These are phyloP conservation scores for Eucalyptus sp. DNA, from an alignment of 345 rosid species.

Conservation along the genomic window DNA sequence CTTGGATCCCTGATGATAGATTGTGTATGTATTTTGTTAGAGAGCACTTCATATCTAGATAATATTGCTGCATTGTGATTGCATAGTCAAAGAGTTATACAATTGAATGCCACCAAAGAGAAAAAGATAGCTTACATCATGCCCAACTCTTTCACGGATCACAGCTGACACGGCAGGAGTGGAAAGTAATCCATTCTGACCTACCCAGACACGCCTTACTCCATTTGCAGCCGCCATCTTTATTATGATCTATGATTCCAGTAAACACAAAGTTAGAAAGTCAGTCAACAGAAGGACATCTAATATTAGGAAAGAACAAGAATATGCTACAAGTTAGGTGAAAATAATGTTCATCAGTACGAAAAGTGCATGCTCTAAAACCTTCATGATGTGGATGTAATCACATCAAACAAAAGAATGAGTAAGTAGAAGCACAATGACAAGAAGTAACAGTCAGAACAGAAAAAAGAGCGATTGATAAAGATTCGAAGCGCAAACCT, in stretches of 20 bases:
- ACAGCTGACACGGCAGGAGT: conserved; percentile 99
- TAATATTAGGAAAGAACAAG: background rate
- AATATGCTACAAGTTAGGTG: background rate
- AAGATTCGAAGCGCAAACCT: background rate
- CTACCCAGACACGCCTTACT: conserved; percentile 89
- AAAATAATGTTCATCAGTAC: background rate
- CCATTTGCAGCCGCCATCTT: conserved; percentile 98
- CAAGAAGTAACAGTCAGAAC: background rate
- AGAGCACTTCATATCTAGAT: background rate
- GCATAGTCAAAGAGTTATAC: background rate
- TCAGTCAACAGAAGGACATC: background rate
- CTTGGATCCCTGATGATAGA: conserved; percentile 62
- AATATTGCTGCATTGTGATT: background rate
- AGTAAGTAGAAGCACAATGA: background rate
- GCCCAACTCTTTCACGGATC: conserved; percentile 85
- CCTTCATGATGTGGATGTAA: background rate
- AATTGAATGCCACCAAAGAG: background rate
- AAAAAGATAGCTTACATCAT: conserved; percentile 49
- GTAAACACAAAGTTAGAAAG: background rate
- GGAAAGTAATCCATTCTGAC: conserved; percentile 90
- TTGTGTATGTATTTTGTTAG: background rate
- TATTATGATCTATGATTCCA: conserved; percentile 47
- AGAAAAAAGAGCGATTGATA: background rate
- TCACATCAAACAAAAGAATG: background rate
- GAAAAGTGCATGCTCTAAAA: background rate